Base-by-base conservation (phyloP, 768 basidiomycete species). In the Clitopilus passeckerianus region DNA sequence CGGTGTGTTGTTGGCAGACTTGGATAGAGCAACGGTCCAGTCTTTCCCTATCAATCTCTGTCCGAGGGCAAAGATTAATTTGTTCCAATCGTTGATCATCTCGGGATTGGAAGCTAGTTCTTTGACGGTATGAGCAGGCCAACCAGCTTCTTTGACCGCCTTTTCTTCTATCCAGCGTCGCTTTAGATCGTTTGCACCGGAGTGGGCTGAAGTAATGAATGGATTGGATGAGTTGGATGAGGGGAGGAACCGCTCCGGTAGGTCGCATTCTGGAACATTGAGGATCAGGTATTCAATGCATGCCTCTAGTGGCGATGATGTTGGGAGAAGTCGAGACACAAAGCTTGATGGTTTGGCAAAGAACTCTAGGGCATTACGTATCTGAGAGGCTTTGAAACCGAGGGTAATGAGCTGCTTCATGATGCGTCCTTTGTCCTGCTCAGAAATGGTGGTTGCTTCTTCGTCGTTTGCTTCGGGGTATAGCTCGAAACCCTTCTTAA, bases 261-360 rank as follows among this genome's bases (percentile, higher is more conserved):
- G 80, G 65, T 96, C 94, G 59, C 91, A 88, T 74, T 98, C 95
- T 0, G 94, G 90, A 5, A 91, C 68, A 65, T 91, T 84, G 20
- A 96, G 78, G 50, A 96, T 79, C 2, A 97, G 79, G 73, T 92
- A 93, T 64, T 94, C 90, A 50, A 95, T 87, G 56, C 86, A 85
- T 0, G 93, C 91, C 67, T 93, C 86, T 14, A 93, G 71, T 5
- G 88, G 83, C 5, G 84, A 77, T 1, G 86, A 70, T 6, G 82
- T 76, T 6, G 69, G 71, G 34, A 94, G 75, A 14, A 96, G 77
- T 37, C 82, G 84, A 16, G 83, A 77, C 5, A 84, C 75, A n/a
- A 89, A 73, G 3, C 80, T 69, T 10, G 87, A 88, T 14, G 85
- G 76, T 15, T 72, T 64, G 5, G 84, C 80, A 12, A 93, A 73